Evolutionary conservation across 2,329 filamentous ascomycete genomes (phyloP).

Genomic region (Nemania diffusa): DNA sequence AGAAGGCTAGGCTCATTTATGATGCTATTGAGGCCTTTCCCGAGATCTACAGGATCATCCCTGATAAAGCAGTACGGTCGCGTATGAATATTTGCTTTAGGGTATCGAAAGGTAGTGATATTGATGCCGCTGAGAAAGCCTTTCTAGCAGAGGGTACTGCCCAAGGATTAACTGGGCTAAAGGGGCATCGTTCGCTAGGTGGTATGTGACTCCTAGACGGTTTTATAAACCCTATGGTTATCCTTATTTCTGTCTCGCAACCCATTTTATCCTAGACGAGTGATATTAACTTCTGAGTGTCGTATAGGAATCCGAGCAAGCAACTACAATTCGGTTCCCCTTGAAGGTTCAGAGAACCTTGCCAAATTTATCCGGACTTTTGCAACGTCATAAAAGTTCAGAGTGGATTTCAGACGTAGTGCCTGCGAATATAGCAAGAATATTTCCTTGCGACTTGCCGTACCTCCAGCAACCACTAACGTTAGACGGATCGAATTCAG

Average conservation of each 20-base stretch:
- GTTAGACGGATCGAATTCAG: not conserved
- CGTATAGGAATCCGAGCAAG: slow-evolving; percentile 64
- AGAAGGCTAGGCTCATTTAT: slow-evolving; percentile 84
- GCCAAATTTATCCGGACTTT: slow-evolving; percentile 51
- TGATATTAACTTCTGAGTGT: not conserved
- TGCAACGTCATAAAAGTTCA: not conserved
- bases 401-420: not conserved
- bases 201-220: slow-evolving; percentile 64
- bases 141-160: slow-evolving; percentile 80
- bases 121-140: slow-evolving; percentile 77
- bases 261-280: not conserved
- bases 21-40: slow-evolving; percentile 77
- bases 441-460: not conserved
- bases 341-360: slow-evolving; percentile 74
- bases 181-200: slow-evolving; percentile 87
- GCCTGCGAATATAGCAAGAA: not conserved
- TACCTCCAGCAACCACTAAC: not conserved
- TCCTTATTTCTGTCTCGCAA: not conserved
- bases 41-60: slow-evolving; percentile 79
- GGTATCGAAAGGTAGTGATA: slow-evolving; percentile 64
- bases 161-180: slow-evolving; percentile 78
- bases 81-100: slow-evolving; percentile 97
- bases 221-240: not conserved
- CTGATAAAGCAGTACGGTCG: slow-evolving; percentile 78
- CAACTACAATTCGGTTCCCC: slow-evolving; percentile 88